Base-by-base conservation (phyloP, 116 monocot genomes). In the Zostera marina region DNA sequence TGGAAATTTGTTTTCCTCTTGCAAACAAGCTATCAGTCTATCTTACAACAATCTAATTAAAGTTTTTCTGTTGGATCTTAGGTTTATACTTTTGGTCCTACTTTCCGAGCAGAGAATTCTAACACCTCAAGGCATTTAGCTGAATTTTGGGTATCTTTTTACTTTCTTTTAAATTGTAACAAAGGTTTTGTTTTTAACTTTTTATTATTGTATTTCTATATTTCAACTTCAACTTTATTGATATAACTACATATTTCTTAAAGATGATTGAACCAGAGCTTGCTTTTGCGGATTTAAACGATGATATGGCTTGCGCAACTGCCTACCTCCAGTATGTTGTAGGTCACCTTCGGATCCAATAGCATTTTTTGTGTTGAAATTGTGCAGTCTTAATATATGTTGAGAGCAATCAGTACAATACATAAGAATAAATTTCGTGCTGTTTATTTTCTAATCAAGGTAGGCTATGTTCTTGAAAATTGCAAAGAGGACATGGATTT, bases 251-350 rank as follows among this genome's bases (percentile, higher is more conserved):
- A 40, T 42, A 25, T 42, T 9, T 63, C 40, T 63, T 40, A 44
- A 52, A 96, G 94, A 96, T 96, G 94, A 96, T 96, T 70, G 94
- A 96, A 73, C 94, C 94, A 69, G 94, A 96, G 58, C 75, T 96
- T 70, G 89, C 94, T 65, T 96, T 96, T 74, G 89, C 94, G 68
- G 94, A 96, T 76, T 63, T 96, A 51, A 72, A 79, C 61, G 94
- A 96, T 75, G 82, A 88, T 72, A 96, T 96, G 94, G 85, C 94
- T 20, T 96, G 94, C 74, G 89, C 94, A 46, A 89, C 89, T 80
- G 80, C 82, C 40, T 88, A 96, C 80, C 94, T 96, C 84, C 94
- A 88, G 85, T 89, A 88, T 70, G 94, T 96, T 77, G 94, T 96
- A 88, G 75, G 94, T 96, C 63, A 67, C 77, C 40, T 51, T 55